phyloP scores from a whole-genome alignment of 2,329 filamentous ascomycete species.

The Aspergillus sp. region DNA sequence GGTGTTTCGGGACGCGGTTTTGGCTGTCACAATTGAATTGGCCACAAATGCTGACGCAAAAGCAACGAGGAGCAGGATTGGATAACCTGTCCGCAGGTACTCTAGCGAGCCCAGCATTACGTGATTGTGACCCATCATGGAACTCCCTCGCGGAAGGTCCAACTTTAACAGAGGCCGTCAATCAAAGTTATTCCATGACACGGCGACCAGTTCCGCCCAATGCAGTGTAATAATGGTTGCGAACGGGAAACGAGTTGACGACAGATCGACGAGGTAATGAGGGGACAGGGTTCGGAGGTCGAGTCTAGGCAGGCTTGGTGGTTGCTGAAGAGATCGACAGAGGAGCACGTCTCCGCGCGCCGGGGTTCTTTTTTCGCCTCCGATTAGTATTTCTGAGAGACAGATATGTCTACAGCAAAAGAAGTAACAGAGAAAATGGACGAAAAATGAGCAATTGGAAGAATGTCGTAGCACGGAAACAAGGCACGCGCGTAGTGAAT shows the following conservation, averaged over 20 bases:
- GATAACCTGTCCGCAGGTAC: slow-evolving; percentile 62
- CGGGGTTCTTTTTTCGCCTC: slow-evolving; percentile 1
- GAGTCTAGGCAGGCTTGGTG: slow-evolving; percentile 16
- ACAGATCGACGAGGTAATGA: slow-evolving; percentile 3
- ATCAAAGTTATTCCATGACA: slow-evolving; percentile 42
- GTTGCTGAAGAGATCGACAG: slow-evolving; percentile 22
- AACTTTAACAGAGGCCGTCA: slow-evolving; percentile 22
- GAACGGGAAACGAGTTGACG: slow-evolving; percentile 18
- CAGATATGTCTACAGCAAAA: slow-evolving; percentile 1
- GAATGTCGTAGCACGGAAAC: slow-evolving; percentile 19
- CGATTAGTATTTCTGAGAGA: slow-evolving; percentile 8
- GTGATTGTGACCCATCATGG: slow-evolving; percentile 42
- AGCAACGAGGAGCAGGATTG: slow-evolving; percentile 66
- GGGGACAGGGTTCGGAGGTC: slow-evolving; percentile 11
- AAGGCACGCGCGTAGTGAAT: slow-evolving; percentile 16
- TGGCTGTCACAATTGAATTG: slow-evolving; percentile 62
- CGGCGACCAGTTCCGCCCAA: slow-evolving; percentile 22
- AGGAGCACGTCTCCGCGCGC: slow-evolving; percentile 18
- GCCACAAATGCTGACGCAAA: slow-evolving; percentile 66
- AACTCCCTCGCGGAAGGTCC: slow-evolving; percentile 27
- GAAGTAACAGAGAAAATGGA: slow-evolving; percentile 6
- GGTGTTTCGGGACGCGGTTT: slow-evolving; percentile 50
- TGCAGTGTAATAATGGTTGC: slow-evolving; percentile 9
- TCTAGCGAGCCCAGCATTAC: slow-evolving; percentile 50
- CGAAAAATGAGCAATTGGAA: slow-evolving; percentile 24